Base-by-base conservation (phyloP, 2,329 filamentous ascomycete genomes). In the Trichoderma sp. region DNA sequence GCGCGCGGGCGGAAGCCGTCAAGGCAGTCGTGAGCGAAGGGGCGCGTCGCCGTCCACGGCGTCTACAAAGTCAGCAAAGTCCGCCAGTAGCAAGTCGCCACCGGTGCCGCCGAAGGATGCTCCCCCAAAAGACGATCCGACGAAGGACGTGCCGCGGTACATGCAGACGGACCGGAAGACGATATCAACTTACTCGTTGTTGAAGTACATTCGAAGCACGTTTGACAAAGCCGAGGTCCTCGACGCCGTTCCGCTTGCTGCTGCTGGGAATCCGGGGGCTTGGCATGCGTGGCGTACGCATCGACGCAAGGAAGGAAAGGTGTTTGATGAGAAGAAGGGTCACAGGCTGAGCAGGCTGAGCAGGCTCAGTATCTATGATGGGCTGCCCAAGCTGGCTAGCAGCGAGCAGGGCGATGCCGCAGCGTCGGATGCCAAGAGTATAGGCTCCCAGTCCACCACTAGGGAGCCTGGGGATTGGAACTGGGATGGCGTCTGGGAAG, bases 401-500 rank as follows among this genome's bases (percentile, higher is more conserved):
- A 21, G 60, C 19, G 66, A 70, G 28, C 67, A 45, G 63, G 26
- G 64, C 48, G 72, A 66, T 39, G 54, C 44, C 44, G 14, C 43
- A 28, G 48, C 61, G 7, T 55, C 19, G 15, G 43, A 50, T n/a
- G 26, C 47, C 5, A 64, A 68, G 15, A 55, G 50, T 14, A 51
- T 48, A 28, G 45, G 47, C 19, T 43, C 24, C 21, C 30, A 19
- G 19, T 55, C 64, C 7, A 24, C 68, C 1, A 70, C 45, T 47
- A 51, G 59, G 43, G 65, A 65, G 34, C 92, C 92, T 0, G 91
- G 90, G 7, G 90, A 96, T 71, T 98, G 94, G 94, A 96, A 96
- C 74, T 98, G 94, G 94, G 92, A 97, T 72, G 93, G 94, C 0
- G 94, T 98, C 0, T 99, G 94, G 94, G 91, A 96, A 74, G 90